Base-by-base conservation (phyloP, 2,329 filamentous ascomycete genomes). In the Pseudopyrenochaeta lycopersici region DNA sequence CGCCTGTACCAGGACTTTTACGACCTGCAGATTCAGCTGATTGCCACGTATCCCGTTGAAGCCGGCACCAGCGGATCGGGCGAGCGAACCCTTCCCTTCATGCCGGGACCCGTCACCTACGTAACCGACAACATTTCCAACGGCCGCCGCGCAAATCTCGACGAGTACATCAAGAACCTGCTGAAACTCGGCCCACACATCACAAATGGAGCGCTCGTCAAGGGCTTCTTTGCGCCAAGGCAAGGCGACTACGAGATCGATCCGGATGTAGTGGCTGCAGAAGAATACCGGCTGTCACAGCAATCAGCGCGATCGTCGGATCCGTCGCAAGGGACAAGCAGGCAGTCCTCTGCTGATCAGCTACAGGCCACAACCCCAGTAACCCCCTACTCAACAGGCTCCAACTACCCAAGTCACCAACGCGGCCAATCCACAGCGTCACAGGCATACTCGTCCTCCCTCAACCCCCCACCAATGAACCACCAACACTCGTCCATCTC, bases 1-100 rank as follows among this genome's bases (percentile, higher is more conserved):
- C 88, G 95, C 59, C 95, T 96, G 71, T 99, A 99, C 71, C 92
- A 98, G 75, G 95, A 98, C 78, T 99, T 99, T 73, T 99, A 98
- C 78, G 95, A 98, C 76, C 94, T 98, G 75, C 95, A 99, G 75
- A 98, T 98, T 71, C 91, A 92, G 29, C 87, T 99, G 7, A 85
- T 99, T 43, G 94, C 92, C 39, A 91, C 86, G 40, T 98, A 97
- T 70, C 94, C 95, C 18, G 88, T 90, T 31, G 95, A 98, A 76
- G 94, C 95, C 32, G 95, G 95, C 48, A 95, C 96, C 70, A 90
- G 88, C 15, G 89, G 89, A 39, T 80, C 77, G 11, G 84, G 84
- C 44, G 88, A 92, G 70, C 89, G 95, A 50, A 92, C 90, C 7
- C 78, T 99, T 11, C 95, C 95, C 1, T 98, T 96, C 75, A 99